Conservation (phyloP, 164 flowering plant species). For the Tetracentron sinense region DNA sequence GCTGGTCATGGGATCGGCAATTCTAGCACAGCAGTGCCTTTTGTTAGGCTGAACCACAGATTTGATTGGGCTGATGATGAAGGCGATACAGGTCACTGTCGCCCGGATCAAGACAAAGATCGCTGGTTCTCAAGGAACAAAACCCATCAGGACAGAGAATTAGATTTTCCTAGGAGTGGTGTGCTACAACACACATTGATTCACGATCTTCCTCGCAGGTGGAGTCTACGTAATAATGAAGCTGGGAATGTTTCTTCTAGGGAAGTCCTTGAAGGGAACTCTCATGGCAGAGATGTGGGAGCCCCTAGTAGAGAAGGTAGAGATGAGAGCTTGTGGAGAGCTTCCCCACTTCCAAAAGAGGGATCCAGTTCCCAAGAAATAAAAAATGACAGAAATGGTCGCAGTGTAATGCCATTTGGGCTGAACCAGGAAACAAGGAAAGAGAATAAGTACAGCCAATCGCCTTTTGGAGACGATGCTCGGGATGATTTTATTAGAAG, state of each 20-base stretch:
- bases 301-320: conserved; percentile 53
- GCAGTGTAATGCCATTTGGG: conserved; percentile 29
- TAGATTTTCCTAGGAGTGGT: conserved; percentile 57
- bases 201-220: conserved; percentile 32
- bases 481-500: conserved; percentile 30
- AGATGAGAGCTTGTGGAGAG: conserved; percentile 64
- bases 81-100: conserved; percentile 72
- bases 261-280: conserved; percentile 45
- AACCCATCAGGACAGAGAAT: conserved; percentile 59
- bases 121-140: conserved; percentile 46
- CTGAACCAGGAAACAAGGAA: conserved; percentile 32
- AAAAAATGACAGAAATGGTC: conserved; percentile 33
- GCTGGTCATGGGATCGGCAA: conserved; percentile 22
- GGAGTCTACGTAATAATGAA: conserved; percentile 49
- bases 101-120: conserved; percentile 50
- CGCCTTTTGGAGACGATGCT: conserved; percentile 29
- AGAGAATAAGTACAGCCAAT: conserved; percentile 39
- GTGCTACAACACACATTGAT: conserved; percentile 41
- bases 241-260: conserved; percentile 41
- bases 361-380: conserved; percentile 30
- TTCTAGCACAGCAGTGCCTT: conserved; percentile 19
- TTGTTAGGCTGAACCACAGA: conserved; percentile 64
- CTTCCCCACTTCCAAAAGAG: conserved; percentile 36
- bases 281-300: conserved; percentile 38
- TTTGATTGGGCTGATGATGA: conserved; percentile 99